These are phyloP conservation scores for Petunia hybrid DNA, from an alignment of 305 asterid species.

Conservation along the genomic window DNA sequence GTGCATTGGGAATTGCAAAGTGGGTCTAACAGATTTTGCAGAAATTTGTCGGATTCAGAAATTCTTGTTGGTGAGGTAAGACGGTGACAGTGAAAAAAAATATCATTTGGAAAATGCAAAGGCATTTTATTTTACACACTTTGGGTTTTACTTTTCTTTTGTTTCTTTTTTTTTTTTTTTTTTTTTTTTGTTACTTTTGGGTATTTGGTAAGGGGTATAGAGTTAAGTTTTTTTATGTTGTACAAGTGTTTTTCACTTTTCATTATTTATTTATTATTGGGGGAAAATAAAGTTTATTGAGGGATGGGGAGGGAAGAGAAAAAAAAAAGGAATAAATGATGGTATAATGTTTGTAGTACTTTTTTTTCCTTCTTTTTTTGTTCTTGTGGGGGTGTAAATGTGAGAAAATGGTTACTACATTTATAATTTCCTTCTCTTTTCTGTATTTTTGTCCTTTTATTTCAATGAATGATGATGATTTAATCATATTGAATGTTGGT, in stretches of 20 bases:
- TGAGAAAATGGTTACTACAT: constrained; percentile 35
- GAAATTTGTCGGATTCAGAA: constrained; percentile 50
- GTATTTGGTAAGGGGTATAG: constrained; percentile 40
- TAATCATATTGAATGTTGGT: background rate
- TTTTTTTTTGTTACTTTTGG: background rate
- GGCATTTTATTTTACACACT: constrained; percentile 31
- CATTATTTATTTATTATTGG: constrained; percentile 66
- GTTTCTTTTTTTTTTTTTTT: background rate
- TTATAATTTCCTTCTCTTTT: background rate
- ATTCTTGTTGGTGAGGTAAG: constrained; percentile 38
- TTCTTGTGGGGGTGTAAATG: constrained; percentile 65
- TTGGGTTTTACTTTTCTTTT: background rate
- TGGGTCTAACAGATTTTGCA: constrained; percentile 55
- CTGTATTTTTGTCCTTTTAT: background rate
- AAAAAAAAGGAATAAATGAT: constrained; percentile 44
- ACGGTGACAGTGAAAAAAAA: constrained; percentile 41
- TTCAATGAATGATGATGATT: background rate
- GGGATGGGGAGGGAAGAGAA: constrained; percentile 23
- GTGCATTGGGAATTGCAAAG: constrained; percentile 43
- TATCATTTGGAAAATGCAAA: constrained; percentile 21
- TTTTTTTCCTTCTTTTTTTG: constrained; percentile 23
- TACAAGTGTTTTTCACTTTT: constrained; percentile 46
- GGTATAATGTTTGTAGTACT: constrained; percentile 42
- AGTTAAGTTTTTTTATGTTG: constrained; percentile 36
- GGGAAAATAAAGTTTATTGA: constrained; percentile 42